Conservation (phyloP, 73 alveolate species). For the Paramecium biaurelia region DNA sequence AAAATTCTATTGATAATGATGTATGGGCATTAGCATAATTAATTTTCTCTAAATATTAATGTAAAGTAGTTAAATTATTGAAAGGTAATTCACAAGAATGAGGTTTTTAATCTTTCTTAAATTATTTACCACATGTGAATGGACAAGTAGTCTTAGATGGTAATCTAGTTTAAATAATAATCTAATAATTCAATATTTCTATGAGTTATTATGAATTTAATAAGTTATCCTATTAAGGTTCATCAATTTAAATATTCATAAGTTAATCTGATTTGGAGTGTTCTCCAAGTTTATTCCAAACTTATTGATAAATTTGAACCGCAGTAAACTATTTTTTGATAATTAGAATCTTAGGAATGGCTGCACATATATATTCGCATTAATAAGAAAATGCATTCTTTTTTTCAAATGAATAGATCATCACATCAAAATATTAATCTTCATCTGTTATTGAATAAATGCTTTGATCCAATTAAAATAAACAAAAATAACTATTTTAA, state of each 20-base stretch:
- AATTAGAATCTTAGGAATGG: not conserved
- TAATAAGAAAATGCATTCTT: not conserved
- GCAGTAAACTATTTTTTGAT: not conserved
- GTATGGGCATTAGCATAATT: not conserved
- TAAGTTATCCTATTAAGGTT: not conserved
- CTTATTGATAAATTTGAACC: not conserved
- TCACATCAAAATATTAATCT: slow-evolving; percentile 25
- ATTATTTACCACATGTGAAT: not conserved
- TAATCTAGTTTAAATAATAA: not conserved
- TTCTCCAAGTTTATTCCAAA: not conserved
- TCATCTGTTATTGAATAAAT: slow-evolving; percentile 13
- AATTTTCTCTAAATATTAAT: not conserved
- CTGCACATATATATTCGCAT: not conserved
- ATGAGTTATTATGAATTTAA: not conserved
- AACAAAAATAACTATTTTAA: not conserved
- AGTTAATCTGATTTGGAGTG: not conserved
- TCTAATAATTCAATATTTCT: not conserved
- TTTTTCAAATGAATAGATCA: not conserved
- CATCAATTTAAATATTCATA: not conserved
- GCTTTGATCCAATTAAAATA: not conserved
- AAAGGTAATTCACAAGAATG: slow-evolving; percentile 28
- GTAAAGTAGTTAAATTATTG: not conserved
- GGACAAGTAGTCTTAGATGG: slow-evolving; percentile 11
- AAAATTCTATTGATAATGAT: not conserved
- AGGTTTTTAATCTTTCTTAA: not conserved